Percentiles rank a stretch among this genome's conserved stretches.
Evolutionary conservation across 2,329 filamentous ascomycete genomes (phyloP).

Genomic region (Aspergillus aculeatus): DNA sequence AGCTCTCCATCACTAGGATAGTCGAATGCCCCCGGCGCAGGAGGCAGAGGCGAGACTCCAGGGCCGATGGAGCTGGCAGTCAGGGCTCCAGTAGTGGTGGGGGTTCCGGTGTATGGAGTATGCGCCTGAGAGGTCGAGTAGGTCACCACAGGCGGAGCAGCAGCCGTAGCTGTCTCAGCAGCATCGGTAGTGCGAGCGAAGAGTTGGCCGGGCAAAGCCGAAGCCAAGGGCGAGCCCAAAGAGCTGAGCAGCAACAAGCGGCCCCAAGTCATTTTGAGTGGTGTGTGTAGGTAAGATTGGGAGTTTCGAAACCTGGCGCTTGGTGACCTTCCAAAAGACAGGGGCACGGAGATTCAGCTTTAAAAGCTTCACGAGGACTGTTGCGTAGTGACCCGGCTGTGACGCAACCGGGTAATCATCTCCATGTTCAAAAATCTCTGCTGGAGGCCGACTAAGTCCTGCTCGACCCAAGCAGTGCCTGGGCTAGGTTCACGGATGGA

Average conservation of each 20-base stretch:
- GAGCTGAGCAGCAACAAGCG: constrained; percentile 1
- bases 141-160: constrained; percentile 5
- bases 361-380: not conserved
- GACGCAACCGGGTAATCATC: constrained; percentile 4
- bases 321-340: not conserved
- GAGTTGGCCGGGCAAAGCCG: not conserved
- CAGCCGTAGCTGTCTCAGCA: not conserved
- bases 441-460: not conserved
- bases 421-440: not conserved
- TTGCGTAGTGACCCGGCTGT: not conserved
- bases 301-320: not conserved
- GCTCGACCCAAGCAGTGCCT: not conserved
- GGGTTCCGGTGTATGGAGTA: constrained; percentile 64
- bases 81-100: constrained; percentile 69
- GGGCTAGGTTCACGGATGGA: not conserved
- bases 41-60: constrained; percentile 58
- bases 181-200: not conserved
- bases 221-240: not conserved
- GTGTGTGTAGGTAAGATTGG: not conserved
- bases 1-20: constrained; percentile 72
- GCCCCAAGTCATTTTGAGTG: not conserved
- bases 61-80: constrained; percentile 51
- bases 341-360: not conserved
- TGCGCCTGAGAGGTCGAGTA: constrained; percentile 43
- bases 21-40: constrained; percentile 61